Evolutionary conservation across 768 basidiomycete genomes (phyloP).

Genomic region (Lactarius hatsudake): DNA sequence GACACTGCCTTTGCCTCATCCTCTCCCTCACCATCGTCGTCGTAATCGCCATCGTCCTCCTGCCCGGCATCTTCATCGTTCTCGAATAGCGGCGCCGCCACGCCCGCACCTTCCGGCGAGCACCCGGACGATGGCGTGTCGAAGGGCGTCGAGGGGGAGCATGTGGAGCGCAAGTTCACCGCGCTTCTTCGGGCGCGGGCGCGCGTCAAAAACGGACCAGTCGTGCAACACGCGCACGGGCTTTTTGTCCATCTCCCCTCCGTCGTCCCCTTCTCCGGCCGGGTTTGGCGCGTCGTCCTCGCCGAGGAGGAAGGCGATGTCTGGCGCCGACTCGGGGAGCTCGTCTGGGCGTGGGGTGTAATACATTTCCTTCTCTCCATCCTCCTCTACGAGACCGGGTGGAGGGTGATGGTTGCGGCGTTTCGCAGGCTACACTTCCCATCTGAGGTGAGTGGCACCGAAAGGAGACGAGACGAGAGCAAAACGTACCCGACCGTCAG

Average conservation of each 20-base stretch:
- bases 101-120: slow-evolving; percentile 54
- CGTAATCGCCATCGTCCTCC: slow-evolving; percentile 33
- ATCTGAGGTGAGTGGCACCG: not conserved
- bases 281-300: slow-evolving; percentile 27
- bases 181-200: slow-evolving; percentile 17
- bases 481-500: slow-evolving; percentile 9
- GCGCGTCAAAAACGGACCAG: slow-evolving; percentile 61
- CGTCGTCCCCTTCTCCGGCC: slow-evolving; percentile 21
- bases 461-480: not conserved
- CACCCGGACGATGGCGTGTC: slow-evolving; percentile 32
- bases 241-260: slow-evolving; percentile 35
- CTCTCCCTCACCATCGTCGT: slow-evolving; percentile 32
- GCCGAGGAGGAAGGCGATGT: slow-evolving; percentile 30
- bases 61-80: slow-evolving; percentile 36
- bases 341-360: slow-evolving; percentile 20
- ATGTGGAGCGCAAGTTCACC: slow-evolving; percentile 40
- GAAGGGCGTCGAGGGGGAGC: slow-evolving; percentile 45
- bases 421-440: slow-evolving; percentile 14
- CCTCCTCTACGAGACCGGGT: not conserved
- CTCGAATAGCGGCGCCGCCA: slow-evolving; percentile 44
- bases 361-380: not conserved
- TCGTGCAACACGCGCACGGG: slow-evolving; percentile 56
- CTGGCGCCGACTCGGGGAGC: slow-evolving; percentile 14
- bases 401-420: not conserved
- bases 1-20: slow-evolving; percentile 21